Evolutionary conservation across 2,329 filamentous ascomycete genomes (phyloP).

Genomic region (Dothiorella sarmentorum): DNA sequence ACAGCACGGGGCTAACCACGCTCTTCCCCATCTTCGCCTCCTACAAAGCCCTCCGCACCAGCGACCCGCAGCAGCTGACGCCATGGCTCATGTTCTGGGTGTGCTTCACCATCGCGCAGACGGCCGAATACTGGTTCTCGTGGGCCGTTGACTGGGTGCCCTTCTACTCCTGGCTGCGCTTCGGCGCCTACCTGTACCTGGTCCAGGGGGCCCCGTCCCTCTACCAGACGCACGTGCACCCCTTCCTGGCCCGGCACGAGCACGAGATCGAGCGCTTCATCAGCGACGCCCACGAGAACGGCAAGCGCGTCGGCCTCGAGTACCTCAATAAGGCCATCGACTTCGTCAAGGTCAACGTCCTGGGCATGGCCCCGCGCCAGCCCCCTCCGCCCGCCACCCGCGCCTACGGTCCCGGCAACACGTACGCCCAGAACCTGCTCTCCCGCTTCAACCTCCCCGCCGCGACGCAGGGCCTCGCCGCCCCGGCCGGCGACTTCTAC

Average conservation of each 20-base stretch:
- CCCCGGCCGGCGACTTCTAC: constrained; percentile 66
- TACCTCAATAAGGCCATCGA: constrained; percentile 46
- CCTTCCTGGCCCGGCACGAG: constrained; percentile 85
- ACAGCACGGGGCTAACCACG: constrained; percentile 79
- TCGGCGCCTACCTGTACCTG: constrained; percentile 85
- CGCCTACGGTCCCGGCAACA: constrained; percentile 38
- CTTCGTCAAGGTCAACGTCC: constrained; percentile 66
- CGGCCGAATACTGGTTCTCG: constrained; percentile 81
- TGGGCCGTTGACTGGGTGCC: constrained; percentile 90
- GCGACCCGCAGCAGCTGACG: constrained; percentile 81
- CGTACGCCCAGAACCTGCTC: constrained; percentile 77
- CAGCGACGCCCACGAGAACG: constrained; percentile 71
- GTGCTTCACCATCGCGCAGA: constrained; percentile 74
- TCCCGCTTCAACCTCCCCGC: constrained; percentile 81
- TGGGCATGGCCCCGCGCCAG: constrained; percentile 69
- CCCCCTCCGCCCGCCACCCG: constrained; percentile 45
- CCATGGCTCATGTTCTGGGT: constrained; percentile 99
- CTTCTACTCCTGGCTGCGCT: constrained; percentile 88
- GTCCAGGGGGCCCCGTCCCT: constrained; percentile 86
- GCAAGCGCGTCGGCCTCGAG: constrained; percentile 70
- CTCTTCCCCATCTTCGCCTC: constrained; percentile 95
- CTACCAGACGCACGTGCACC: constrained; percentile 82
- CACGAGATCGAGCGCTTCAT: constrained; percentile 87
- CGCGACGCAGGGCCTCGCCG: constrained; percentile 45
- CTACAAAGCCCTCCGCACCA: constrained; percentile 94